Percentiles rank a stretch among this genome's conserved stretches.
Evolutionary conservation across 2,329 filamentous ascomycete species (phyloP).

Genomic region (Biscogniauxia sp.): DNA sequence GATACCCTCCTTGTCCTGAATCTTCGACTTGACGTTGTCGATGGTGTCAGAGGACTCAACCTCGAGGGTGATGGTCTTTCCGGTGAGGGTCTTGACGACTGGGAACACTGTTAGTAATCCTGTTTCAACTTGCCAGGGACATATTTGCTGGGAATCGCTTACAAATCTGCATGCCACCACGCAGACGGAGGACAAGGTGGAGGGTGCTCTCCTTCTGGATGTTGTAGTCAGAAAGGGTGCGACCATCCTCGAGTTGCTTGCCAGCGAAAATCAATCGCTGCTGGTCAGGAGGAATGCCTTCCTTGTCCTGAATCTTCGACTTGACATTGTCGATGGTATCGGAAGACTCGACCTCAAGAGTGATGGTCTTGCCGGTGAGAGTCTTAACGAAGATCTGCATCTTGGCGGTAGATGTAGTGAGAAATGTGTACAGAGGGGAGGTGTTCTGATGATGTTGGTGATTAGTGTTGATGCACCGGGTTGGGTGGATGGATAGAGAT

Average conservation of each 20-base stretch:
- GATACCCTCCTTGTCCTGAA: conserved; percentile 97
- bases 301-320: conserved; percentile 88
- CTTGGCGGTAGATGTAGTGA: conserved; percentile 39
- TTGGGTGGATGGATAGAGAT: conserved; percentile 9
- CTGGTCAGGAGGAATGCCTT: conserved; percentile 83
- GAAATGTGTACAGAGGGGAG: conserved; percentile 13
- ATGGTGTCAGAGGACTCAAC: conserved; percentile 89
- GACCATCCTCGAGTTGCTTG: conserved; percentile 49
- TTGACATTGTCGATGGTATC: conserved; percentile 88
- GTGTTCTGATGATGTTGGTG: conserved; percentile 11
- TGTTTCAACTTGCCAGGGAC: not conserved
- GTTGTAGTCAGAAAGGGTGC: conserved; percentile 55
- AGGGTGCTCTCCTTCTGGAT: conserved; percentile 67
- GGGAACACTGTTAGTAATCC: conserved; percentile 13
- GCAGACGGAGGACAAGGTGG: conserved; percentile 72
- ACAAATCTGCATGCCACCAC: conserved; percentile 66
- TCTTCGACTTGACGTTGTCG: conserved; percentile 96
- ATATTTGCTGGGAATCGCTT: conserved; percentile 30
- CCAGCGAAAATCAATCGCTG: conserved; percentile 78
- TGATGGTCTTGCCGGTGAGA: conserved; percentile 89
- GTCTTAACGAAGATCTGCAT: conserved; percentile 99
- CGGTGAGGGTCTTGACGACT: conserved; percentile 81
- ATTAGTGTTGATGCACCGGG: conserved; percentile 14
- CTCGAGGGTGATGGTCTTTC: conserved; percentile 91
- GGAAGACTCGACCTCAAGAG: conserved; percentile 72